Evolutionary conservation across 73 alveolate genomes (phyloP).

Genomic region (Tetrahymena malaccensis): DNA sequence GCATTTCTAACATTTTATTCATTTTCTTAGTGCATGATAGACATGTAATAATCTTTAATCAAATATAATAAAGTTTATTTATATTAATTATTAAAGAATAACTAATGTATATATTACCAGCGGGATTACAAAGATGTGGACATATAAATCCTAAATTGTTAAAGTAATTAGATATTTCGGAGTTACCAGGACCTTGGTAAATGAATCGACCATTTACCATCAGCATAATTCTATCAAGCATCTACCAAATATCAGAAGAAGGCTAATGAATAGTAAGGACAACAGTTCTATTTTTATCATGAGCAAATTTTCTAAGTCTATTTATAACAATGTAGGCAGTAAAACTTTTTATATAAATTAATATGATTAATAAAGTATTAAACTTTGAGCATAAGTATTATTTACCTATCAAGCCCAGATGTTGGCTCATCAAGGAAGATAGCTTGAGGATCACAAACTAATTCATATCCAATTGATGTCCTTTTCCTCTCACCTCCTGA

Average conservation of each 20-base stretch:
- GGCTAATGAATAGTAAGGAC: slow-evolving; percentile 62
- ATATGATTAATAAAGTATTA: not conserved
- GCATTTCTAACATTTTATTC: not conserved
- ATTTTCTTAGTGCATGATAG: not conserved
- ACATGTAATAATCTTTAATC: not conserved
- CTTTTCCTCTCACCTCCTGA: slow-evolving; percentile 47
- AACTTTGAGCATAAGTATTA: no score
- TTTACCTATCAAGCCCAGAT: not conserved
- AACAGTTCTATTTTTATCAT: slow-evolving; percentile 51
- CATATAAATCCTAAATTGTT: slow-evolving; percentile 9
- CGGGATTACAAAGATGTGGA: slow-evolving; percentile 39
- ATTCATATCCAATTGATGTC: slow-evolving; percentile 37
- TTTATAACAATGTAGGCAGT: not conserved
- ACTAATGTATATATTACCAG: not conserved
- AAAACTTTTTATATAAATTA: not conserved
- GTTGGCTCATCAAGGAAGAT: slow-evolving; percentile 31
- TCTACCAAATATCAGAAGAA: slow-evolving; percentile 36
- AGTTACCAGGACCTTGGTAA: slow-evolving; percentile 27
- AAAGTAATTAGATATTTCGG: slow-evolving; percentile 9
- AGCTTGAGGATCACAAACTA: slow-evolving; percentile 28
- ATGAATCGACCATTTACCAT: slow-evolving; percentile 49
- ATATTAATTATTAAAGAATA: not conserved
- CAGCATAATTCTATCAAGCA: slow-evolving; percentile 48
- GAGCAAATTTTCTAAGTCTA: slow-evolving; percentile 2
- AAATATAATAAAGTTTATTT: not conserved